These are phyloP conservation scores for Lactarius vividus DNA, from an alignment of 768 basidiomycete species.

Conservation along the genomic window DNA sequence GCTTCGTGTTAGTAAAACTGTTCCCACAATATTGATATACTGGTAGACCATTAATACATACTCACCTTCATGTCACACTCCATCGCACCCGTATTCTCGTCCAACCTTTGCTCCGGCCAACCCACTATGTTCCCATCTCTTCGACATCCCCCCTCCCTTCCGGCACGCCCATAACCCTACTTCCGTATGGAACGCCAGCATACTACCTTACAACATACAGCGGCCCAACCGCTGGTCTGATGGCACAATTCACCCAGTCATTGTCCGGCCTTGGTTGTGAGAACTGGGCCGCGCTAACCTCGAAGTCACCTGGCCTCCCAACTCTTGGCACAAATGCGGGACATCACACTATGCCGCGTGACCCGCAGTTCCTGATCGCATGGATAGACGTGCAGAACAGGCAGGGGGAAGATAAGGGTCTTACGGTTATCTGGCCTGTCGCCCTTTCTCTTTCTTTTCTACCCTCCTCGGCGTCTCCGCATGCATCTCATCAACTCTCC, in stretches of 20 bases:
- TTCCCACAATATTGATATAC: slow-evolving; percentile 23
- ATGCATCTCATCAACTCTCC: slow-evolving; percentile 44
- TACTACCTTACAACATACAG: slow-evolving; percentile 69
- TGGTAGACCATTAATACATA: slow-evolving; percentile 58
- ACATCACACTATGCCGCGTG: slow-evolving; percentile 7
- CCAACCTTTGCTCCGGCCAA: slow-evolving; percentile 59
- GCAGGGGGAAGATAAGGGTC: slow-evolving; percentile 78
- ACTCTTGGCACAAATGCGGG: slow-evolving; percentile 2
- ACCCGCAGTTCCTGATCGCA: slow-evolving; percentile 54
- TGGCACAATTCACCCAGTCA: slow-evolving; percentile 60
- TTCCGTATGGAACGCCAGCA: slow-evolving; percentile 71
- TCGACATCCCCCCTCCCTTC: slow-evolving; percentile 43
- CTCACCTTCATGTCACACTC: slow-evolving; percentile 33
- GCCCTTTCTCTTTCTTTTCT: slow-evolving; percentile 52
- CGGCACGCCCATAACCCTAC: slow-evolving; percentile 66
- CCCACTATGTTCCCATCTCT: slow-evolving; percentile 54
- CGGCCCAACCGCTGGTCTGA: slow-evolving; percentile 61
- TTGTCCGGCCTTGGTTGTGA: slow-evolving; percentile 62
- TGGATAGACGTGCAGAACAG: slow-evolving; percentile 76
- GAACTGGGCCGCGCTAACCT: slow-evolving; percentile 39
- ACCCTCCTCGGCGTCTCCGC: slow-evolving; percentile 37
- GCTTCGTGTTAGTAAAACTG: slow-evolving; percentile 12
- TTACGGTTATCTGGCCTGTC: slow-evolving; percentile 70
- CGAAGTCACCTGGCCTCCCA: slow-evolving; percentile 16
- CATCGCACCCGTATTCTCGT: slow-evolving; percentile 49